Percentiles rank a stretch among this genome's conserved stretches.
These are phyloP conservation scores for Helianthus annuus DNA, from an alignment of 129 eudicot species.

Conservation along the genomic window DNA sequence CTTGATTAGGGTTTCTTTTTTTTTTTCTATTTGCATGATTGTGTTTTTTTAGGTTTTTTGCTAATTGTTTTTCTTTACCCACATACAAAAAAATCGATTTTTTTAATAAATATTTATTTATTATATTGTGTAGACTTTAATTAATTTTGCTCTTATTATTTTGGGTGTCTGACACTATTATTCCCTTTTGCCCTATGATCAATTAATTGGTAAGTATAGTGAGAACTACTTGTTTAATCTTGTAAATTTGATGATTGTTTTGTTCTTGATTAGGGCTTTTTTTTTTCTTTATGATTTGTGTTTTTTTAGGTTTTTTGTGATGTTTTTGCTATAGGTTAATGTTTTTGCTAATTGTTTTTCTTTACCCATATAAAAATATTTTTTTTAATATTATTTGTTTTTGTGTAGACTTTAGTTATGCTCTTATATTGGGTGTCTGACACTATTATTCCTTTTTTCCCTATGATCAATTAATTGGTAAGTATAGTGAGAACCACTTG, in stretches of 20 bases:
- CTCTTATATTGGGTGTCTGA: not conserved
- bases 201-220: not conserved
- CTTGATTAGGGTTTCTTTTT: not conserved
- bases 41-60: not conserved
- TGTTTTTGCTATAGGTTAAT: not conserved
- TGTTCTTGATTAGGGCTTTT: not conserved
- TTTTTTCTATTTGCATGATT: not conserved
- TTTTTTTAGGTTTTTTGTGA: not conserved
- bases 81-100: not conserved
- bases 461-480: conserved; percentile 3
- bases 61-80: not conserved
- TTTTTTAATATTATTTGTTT: not conserved
- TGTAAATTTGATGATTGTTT: too few species aligned
- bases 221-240: not conserved
- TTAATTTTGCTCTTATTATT: not conserved
- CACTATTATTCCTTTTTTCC: not conserved
- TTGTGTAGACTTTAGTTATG: not conserved
- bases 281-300: not conserved
- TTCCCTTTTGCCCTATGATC: not conserved
- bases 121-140: not conserved
- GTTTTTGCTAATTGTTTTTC: conserved; percentile 11
- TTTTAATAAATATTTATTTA: not conserved
- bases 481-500: not conserved
- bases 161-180: not conserved
- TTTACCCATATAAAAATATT: not conserved